Percentiles rank a stretch among this genome's conserved stretches.
phyloP scores from a whole-genome alignment of 2,329 filamentous ascomycete species.

The Cytospora paraplurivora region DNA sequence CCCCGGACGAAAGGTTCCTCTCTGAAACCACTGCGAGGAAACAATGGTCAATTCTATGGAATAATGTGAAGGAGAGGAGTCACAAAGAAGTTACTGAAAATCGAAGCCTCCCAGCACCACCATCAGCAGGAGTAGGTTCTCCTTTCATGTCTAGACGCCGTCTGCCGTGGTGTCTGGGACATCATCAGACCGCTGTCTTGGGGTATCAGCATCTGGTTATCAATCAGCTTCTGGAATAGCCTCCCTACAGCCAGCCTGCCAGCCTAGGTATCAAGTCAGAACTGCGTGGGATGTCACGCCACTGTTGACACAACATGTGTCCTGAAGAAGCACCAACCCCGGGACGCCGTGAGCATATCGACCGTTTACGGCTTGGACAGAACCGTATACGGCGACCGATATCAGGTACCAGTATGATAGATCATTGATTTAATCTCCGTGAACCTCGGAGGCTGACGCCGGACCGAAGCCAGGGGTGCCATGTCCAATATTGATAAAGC shows the following conservation, averaged over 20 bases:
- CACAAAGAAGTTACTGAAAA: too few relatives aligned
- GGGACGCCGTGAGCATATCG: too few relatives aligned
- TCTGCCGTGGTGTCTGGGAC: constrained; percentile 1
- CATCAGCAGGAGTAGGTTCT: too few relatives aligned
- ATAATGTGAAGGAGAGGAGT: too few relatives aligned
- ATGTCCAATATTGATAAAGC: neutral
- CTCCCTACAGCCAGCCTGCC: neutral
- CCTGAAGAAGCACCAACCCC: too few relatives aligned
- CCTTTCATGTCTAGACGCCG: neutral
- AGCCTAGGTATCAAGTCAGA: neutral
- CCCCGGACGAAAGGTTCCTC: too few relatives aligned
- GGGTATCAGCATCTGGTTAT: neutral
- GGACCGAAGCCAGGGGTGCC: neutral
- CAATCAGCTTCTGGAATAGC: neutral
- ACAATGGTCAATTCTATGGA: too few relatives aligned
- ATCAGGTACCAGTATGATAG: too few relatives aligned
- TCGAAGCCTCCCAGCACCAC: too few relatives aligned
- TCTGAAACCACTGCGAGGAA: too few relatives aligned
- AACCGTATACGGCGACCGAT: too few relatives aligned
- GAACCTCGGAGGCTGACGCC: neutral
- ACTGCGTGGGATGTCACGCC: neutral
- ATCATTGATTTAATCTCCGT: neutral
- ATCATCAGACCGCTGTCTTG: constrained; percentile 6
- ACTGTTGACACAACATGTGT: neutral
- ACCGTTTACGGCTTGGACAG: too few relatives aligned